phyloP scores from a whole-genome alignment of 2,329 filamentous ascomycete genomes.

The Monosporascus sp. region DNA sequence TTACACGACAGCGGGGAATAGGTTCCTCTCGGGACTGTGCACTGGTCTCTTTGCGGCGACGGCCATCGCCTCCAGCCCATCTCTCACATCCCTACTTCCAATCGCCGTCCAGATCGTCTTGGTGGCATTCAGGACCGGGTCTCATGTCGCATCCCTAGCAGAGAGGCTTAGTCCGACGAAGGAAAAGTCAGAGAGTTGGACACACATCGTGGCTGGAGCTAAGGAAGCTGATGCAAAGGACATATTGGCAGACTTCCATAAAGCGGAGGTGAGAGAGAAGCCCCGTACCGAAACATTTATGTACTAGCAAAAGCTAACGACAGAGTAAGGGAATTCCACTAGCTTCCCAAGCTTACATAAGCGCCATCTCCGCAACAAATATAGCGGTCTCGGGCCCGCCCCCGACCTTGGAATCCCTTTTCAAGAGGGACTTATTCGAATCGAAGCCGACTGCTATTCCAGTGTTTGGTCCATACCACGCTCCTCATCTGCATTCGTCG shows the following conservation, averaged over 20 bases:
- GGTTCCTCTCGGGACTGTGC: conserved; percentile 59
- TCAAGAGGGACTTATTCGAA: conserved; percentile 33
- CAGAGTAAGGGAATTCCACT: conserved; percentile 33
- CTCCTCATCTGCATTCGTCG: conserved; percentile 44
- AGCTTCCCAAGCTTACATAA: conserved; percentile 48
- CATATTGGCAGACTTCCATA: conserved; percentile 53
- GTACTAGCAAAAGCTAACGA: conserved; percentile 3
- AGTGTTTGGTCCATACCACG: conserved; percentile 53
- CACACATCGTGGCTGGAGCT: conserved; percentile 56
- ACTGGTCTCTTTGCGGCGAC: conserved; percentile 66
- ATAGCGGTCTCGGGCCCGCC: conserved; percentile 53
- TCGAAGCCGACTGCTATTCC: conserved; percentile 43
- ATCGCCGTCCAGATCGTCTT: conserved; percentile 60
- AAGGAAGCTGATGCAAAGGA: conserved; percentile 45
- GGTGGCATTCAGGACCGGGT: conserved; percentile 60
- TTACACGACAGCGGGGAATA: conserved; percentile 44
- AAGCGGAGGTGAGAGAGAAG: conserved; percentile 38
- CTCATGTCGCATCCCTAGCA: conserved; percentile 47
- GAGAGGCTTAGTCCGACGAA: conserved; percentile 36
- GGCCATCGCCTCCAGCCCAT: conserved; percentile 59
- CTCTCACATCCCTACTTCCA: conserved; percentile 55
- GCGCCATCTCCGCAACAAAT: conserved; percentile 42
- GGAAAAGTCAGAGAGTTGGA: conserved; percentile 57
- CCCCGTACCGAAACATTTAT: background rate
- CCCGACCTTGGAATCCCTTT: conserved; percentile 39